These are phyloP conservation scores for Hypoxylon sp. DNA, from an alignment of 2,329 filamentous ascomycete species.

Conservation along the genomic window DNA sequence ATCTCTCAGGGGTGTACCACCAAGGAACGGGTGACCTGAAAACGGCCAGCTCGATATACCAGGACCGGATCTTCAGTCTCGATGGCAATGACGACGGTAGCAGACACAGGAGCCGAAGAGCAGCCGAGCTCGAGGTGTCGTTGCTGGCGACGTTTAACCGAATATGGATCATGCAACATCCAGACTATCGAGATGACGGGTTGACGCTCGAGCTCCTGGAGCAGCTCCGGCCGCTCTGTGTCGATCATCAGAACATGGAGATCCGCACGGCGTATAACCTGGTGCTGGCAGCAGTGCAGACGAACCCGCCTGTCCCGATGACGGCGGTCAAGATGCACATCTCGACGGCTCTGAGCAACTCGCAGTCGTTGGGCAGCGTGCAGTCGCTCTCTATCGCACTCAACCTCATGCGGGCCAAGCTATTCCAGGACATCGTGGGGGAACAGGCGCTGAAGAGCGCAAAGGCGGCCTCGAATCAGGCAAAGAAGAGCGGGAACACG, in stretches of 20 bases:
- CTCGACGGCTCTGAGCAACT: slow-evolving; percentile 73
- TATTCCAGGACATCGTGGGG: slow-evolving; percentile 84
- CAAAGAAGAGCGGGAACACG: slow-evolving; percentile 72
- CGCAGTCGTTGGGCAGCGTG: slow-evolving; percentile 74
- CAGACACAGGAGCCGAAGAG: slow-evolving; percentile 51
- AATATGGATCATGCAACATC: slow-evolving; percentile 75
- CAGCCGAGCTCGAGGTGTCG: slow-evolving; percentile 68
- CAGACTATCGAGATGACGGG: slow-evolving; percentile 62
- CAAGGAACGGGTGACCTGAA: slow-evolving; percentile 79
- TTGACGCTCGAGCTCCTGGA: slow-evolving; percentile 69
- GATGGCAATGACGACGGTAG: slow-evolving; percentile 49
- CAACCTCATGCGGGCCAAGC: slow-evolving; percentile 82
- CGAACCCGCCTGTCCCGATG: slow-evolving; percentile 69
- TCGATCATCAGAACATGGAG: slow-evolving; percentile 74
- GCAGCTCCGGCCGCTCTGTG: slow-evolving; percentile 72
- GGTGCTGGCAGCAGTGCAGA: slow-evolving; percentile 72
- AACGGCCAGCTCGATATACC: slow-evolving; percentile 72
- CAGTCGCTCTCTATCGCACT: slow-evolving; percentile 85
- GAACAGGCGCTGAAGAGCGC: slow-evolving; percentile 82
- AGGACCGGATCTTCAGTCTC: slow-evolving; percentile 66
- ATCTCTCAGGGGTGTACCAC: slow-evolving; percentile 77
- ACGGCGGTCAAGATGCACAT: slow-evolving; percentile 82
- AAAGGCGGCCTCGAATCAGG: slow-evolving; percentile 72
- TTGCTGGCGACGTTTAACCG: slow-evolving; percentile 73
- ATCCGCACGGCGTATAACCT: slow-evolving; percentile 81